These are phyloP conservation scores for Neospermospora avenae DNA, from an alignment of 2,329 filamentous ascomycete species.

Conservation along the genomic window DNA sequence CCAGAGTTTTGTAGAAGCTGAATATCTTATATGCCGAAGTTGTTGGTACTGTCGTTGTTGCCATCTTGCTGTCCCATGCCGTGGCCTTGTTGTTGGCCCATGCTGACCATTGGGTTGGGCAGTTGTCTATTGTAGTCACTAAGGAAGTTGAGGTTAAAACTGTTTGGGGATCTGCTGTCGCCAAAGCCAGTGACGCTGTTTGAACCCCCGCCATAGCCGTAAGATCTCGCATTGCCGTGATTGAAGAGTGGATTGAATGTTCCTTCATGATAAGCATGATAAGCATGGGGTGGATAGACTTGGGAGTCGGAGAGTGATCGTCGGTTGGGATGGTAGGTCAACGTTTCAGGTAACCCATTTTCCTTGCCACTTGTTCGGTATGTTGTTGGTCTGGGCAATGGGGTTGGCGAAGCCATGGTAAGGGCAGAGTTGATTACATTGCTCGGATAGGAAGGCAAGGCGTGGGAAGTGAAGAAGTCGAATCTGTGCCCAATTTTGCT, in stretches of 20 bases:
- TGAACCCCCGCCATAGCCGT: conserved; percentile 6
- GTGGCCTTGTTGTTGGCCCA: conserved; percentile 10
- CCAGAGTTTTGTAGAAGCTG: not conserved
- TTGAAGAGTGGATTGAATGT: conserved; percentile 32
- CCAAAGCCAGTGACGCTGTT: conserved; percentile 12
- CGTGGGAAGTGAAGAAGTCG: conserved; percentile 26
- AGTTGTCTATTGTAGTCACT: conserved; percentile 22
- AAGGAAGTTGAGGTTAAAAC: conserved; percentile 1
- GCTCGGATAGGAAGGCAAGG: conserved; percentile 20
- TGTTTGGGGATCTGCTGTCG: conserved; percentile 12
- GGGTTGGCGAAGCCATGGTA: conserved; percentile 27
- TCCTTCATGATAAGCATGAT: conserved; percentile 30
- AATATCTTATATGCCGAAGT: conserved; percentile 8
- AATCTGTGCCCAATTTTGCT: conserved; percentile 19
- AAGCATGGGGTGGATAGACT: conserved; percentile 29
- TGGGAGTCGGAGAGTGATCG: conserved; percentile 23
- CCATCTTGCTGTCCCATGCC: conserved; percentile 6
- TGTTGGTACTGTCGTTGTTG: not conserved
- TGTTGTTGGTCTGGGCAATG: conserved; percentile 22
- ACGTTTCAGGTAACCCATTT: conserved; percentile 21
- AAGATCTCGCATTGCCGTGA: conserved; percentile 24
- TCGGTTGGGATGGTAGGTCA: conserved; percentile 17
- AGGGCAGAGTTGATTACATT: conserved; percentile 10
- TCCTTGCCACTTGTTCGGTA: conserved; percentile 28
- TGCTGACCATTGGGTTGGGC: conserved; percentile 10